Evolutionary conservation across 495 filamentous ascomycete species (phyloP), one percentile per base, ranked within the genome.

Genomic region (Pyrenula massariospora): DNA sequence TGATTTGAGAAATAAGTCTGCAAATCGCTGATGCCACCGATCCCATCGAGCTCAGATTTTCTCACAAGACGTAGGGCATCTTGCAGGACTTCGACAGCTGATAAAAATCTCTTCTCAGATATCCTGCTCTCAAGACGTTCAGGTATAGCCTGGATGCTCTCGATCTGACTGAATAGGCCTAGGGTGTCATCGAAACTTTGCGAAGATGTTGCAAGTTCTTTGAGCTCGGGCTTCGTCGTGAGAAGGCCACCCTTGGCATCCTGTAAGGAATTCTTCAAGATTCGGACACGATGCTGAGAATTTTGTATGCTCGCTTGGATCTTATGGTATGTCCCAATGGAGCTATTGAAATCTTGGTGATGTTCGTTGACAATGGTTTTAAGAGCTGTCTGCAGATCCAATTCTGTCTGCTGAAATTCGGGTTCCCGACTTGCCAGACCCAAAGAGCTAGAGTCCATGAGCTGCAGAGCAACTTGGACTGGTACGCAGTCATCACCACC

Each of bases 291-390:
- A 56, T 79, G 78, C 68, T 99, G 94, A 12, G 90, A 95, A 25
- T 82, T 74, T 58, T 91, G 87, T 61, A 99, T 95, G 70, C 89
- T 95, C 3, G 85, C 79, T 66, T 97, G 93, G 57, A 99, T 97
- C 71, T 92, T 96, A 71, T 99, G 94, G 63, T 96, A 99, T 15
- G 91, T 95, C 66, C 93, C 94, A 56, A 99, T 97, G 48, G 91
- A 95, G 70, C 90, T 96, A 67, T 96, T 99, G 77, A 99, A 99
- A 25, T 91, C 93, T 69, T 99, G 93, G 62, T 97, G 92, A 65
- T 99, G 92, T 71, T 97, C 91, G 69, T 99, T 95, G 53, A 99
- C 93, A 65, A 99, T 96, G 51, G 85, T 83, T 69, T 95, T 95
- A 57, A 99, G 74, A 2, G 94, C 91, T 63, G 83, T 83, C 66